These are phyloP conservation scores for Hymenoscyphus linearis DNA, from an alignment of 2,329 filamentous ascomycete genomes.

Conservation along the genomic window DNA sequence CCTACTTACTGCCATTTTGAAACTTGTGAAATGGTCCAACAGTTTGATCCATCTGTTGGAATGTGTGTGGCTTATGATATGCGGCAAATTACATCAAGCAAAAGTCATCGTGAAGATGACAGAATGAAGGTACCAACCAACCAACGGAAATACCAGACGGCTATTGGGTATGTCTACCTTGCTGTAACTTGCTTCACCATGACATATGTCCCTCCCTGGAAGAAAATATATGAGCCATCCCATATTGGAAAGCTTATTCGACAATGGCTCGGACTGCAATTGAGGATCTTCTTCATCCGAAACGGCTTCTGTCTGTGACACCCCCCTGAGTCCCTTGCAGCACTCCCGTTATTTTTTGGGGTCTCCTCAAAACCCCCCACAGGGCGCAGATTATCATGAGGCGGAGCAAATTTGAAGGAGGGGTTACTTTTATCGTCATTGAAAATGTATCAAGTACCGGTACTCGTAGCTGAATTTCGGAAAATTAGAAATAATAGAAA, in stretches of 20 bases:
- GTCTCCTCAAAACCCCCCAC: background rate
- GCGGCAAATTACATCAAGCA: background rate
- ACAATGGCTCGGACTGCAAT: slow-evolving; percentile 3
- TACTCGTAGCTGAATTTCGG: no score
- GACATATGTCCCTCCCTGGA: background rate
- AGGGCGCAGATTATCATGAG: background rate
- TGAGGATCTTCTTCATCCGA: slow-evolving; percentile 5
- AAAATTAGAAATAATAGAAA: no score
- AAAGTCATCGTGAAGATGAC: background rate
- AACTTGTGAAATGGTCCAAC: background rate
- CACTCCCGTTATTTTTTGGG: background rate
- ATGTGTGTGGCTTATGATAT: background rate
- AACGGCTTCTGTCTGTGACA: slow-evolving; percentile 3
- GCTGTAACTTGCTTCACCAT: background rate
- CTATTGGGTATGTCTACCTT: background rate
- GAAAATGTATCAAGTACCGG: no score
- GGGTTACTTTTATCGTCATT: background rate
- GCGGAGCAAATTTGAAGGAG: background rate
- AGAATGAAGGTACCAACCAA: background rate
- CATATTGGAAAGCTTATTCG: background rate
- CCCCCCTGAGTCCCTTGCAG: background rate
- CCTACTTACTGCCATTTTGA: slow-evolving; percentile 2
- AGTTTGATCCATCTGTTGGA: slow-evolving; percentile 6
- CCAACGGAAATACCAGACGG: background rate
- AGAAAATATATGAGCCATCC: background rate